A percentile compares a stretch with the other conserved stretches of the same genome.
phyloP scores from a whole-genome alignment of 225 moss, liverwort and hornwort genomes.

The Straminergon stramineum region DNA sequence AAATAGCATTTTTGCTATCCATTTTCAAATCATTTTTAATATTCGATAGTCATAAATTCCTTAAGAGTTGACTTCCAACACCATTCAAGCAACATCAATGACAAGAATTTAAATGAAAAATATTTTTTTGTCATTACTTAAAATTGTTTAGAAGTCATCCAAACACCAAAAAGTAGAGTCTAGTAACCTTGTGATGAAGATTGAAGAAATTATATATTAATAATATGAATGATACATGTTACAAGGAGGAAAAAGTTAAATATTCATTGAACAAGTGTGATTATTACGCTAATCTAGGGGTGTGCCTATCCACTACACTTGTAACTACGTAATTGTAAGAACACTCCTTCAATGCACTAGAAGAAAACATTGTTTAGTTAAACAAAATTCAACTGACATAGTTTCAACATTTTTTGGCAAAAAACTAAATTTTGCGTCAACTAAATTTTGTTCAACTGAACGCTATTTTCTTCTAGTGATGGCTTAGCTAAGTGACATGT shows the following conservation, averaged over 20 bases:
- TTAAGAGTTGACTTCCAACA: background rate
- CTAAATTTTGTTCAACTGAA: no score
- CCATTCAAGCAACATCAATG: background rate
- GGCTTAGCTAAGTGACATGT: no score
- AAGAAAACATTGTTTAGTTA: no score
- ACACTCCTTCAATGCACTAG: no score
- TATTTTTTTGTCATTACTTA: background rate
- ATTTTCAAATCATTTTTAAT: background rate
- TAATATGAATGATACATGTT: background rate
- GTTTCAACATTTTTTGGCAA: no score
- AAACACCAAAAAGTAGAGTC: background rate
- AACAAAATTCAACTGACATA: no score
- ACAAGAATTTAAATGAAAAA: background rate
- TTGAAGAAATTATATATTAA: background rate
- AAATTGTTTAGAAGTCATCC: background rate
- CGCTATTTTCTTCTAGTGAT: no score
- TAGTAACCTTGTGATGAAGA: no score
- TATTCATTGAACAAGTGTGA: background rate
- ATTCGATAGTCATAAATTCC: background rate
- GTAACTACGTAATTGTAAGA: background rate
- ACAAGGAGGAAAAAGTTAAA: no score
- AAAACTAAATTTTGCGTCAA: no score
- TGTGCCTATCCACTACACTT: background rate
- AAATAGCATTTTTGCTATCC: background rate
- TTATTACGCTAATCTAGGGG: background rate